These are phyloP conservation scores for Vicia villosa DNA, from an alignment of 306 rosid species.

Conservation along the genomic window DNA sequence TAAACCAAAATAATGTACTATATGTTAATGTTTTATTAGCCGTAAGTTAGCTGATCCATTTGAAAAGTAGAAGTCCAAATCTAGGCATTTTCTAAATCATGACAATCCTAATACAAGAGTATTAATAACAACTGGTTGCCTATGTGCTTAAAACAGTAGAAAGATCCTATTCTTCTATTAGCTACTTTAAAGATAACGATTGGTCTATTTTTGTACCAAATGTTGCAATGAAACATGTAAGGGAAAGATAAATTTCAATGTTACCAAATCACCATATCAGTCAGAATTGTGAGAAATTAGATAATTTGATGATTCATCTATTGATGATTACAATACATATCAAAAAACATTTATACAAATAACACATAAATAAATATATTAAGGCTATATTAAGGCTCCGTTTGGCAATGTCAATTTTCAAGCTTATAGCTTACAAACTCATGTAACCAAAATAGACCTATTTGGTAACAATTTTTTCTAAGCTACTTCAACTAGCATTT, in stretches of 20 bases:
- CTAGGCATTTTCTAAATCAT: conserved; percentile 14
- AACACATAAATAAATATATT: neutral
- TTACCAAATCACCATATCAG: too few species aligned
- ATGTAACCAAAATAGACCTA: too few species aligned
- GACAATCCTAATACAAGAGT: conserved; percentile 2
- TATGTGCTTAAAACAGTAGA: neutral
- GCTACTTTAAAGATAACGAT: conserved; percentile 16
- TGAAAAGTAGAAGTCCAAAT: neutral
- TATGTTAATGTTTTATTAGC: neutral
- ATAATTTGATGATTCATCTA: neutral
- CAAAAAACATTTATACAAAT: conserved; percentile 3
- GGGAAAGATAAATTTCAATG: too few species aligned
- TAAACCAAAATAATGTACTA: conserved; percentile 1
- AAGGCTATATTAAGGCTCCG: too few species aligned
- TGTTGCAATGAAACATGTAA: neutral
- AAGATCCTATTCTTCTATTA: conserved; percentile 12
- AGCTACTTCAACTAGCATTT: too few species aligned
- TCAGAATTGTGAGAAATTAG: too few species aligned
- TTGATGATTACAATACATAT: conserved; percentile 7
- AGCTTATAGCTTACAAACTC: too few species aligned
- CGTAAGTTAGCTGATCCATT: conserved; percentile 9
- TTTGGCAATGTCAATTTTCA: too few species aligned
- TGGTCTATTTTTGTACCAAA: conserved; percentile 24
- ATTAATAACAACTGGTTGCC: conserved; percentile 6
- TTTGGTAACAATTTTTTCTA: too few species aligned